phyloP scores from a whole-genome alignment of 2,329 filamentous ascomycete genomes.

The Colletotrichum eremochloae region DNA sequence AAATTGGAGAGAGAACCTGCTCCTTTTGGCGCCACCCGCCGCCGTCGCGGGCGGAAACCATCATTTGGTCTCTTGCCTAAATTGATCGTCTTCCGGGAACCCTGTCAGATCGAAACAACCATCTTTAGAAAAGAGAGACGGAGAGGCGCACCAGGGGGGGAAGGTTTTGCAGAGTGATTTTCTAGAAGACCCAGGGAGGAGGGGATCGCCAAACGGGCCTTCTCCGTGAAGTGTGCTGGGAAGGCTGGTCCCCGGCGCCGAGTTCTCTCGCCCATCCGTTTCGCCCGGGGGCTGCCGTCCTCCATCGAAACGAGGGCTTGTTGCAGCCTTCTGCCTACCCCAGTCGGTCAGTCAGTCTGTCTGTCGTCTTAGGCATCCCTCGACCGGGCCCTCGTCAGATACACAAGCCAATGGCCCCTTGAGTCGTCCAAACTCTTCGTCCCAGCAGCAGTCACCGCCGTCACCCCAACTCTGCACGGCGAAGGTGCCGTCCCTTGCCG shows the following conservation, averaged over 20 bases:
- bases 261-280: background rate
- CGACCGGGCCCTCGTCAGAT: background rate
- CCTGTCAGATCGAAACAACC: conserved; percentile 37
- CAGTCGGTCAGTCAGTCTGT: too few relatives aligned
- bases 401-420: background rate
- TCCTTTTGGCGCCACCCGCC: background rate
- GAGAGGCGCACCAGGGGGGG: background rate
- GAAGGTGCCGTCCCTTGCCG: conserved; percentile 3
- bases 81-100: conserved; percentile 31
- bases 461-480: conserved; percentile 22
- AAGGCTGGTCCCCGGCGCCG: conserved; percentile 12
- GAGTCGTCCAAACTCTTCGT: conserved; percentile 25
- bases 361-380: background rate
- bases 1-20: conserved; percentile 23
- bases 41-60: background rate
- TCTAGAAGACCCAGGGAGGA: conserved; percentile 9
- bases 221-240: conserved; percentile 10
- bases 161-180: conserved; percentile 3
- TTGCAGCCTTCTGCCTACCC: background rate
- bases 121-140: conserved; percentile 1
- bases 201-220: conserved; percentile 4
- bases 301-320: conserved; percentile 5
- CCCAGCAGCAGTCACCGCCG: conserved; percentile 22
- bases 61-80: background rate
- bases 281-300: background rate